phyloP scores from a whole-genome alignment of 768 basidiomycete species.

The Mycena vulgaris region DNA sequence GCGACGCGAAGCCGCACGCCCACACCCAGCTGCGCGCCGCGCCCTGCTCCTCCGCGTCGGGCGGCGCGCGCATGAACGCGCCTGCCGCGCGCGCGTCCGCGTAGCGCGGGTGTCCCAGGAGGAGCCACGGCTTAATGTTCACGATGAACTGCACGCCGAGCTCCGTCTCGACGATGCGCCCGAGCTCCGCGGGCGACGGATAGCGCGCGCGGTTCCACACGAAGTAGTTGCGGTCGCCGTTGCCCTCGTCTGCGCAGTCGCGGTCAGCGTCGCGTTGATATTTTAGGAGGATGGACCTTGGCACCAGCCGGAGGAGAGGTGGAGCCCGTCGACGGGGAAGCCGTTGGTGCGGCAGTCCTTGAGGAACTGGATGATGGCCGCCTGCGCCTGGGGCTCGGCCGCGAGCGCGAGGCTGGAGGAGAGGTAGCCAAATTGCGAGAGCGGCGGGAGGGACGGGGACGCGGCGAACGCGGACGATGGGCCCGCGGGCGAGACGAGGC shows the following conservation, averaged over 20 bases:
- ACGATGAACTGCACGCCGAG: conserved; percentile 39
- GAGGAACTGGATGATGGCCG: conserved; percentile 37
- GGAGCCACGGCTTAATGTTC: conserved; percentile 40
- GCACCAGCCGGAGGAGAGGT: conserved; percentile 41
- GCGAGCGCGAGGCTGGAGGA: conserved; percentile 36
- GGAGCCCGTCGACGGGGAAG: conserved; percentile 39
- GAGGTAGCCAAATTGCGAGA: conserved; percentile 40
- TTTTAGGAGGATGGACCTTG: conserved; percentile 3
- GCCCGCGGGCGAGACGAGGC: conserved; percentile 32
- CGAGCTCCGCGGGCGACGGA: conserved; percentile 35
- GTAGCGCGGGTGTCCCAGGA: conserved; percentile 31
- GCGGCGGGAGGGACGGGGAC: conserved; percentile 36
- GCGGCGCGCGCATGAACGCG: conserved; percentile 34
- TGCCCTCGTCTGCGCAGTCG: conserved; percentile 26
- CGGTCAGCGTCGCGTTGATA: neutral
- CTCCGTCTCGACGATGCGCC: conserved; percentile 36
- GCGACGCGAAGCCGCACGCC: conserved; percentile 35
- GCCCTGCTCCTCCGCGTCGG: conserved; percentile 20
- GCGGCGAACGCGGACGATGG: conserved; percentile 28
- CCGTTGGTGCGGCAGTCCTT: conserved; percentile 37
- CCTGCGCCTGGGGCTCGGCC: conserved; percentile 37
- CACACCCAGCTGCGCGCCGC: conserved; percentile 38
- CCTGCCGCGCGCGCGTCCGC: conserved; percentile 14
- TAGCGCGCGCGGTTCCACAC: conserved; percentile 40
- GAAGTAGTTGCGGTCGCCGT: conserved; percentile 38